Evolutionary conservation across 257 asterid genomes (phyloP), one percentile per base, ranked within the genome.

Genomic region (Petunia axillaris): DNA sequence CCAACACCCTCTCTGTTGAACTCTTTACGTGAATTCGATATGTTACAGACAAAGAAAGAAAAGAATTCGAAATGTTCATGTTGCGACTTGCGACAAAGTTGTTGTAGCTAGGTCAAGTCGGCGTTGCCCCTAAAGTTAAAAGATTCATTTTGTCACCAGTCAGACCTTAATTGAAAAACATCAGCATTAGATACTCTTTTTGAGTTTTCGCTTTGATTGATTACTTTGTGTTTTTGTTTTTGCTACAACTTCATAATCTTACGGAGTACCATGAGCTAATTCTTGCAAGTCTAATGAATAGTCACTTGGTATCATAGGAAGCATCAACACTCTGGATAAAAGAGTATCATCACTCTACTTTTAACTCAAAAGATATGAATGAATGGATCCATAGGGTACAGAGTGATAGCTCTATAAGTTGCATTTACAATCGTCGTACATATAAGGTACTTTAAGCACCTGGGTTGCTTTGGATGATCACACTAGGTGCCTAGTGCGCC

Each of bases 1-100:
- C 95, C 13, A 63, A 82, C 25, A 82, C 57, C 3, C 85, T 91
- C 7, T 85, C 93, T 3, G 46, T 86, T 58, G 36, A 14, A 14
- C 62, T 57, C 35, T 57, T 8, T 54, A 4, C 1, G 15, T n/a
- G 8, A 57, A 57, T 57, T 57, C 35, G 35, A 58, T 36, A n/a
- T 15, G 64, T 58, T 58, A 25, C 25, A 25, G 25, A 25, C 25
- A 25, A 25, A 25, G 0, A 25, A 25, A 25, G 25, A 25, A 25
- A 57, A 7, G 8, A 57, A 57, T 57, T 57, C 35, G 35, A 58
- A 37, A n/a, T 15, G 64, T 58, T 58, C 10, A 58, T n/a, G 10
- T 58, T 58, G 37, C n/a, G 36, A 8, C 38, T 58, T 58, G 37
- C n/a, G 36, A 8, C 38, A 60, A 2, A n/a, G 37, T 58, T n/a